Conservation (phyloP, 2,329 filamentous ascomycete species). For the Diaporthe humulicola region DNA sequence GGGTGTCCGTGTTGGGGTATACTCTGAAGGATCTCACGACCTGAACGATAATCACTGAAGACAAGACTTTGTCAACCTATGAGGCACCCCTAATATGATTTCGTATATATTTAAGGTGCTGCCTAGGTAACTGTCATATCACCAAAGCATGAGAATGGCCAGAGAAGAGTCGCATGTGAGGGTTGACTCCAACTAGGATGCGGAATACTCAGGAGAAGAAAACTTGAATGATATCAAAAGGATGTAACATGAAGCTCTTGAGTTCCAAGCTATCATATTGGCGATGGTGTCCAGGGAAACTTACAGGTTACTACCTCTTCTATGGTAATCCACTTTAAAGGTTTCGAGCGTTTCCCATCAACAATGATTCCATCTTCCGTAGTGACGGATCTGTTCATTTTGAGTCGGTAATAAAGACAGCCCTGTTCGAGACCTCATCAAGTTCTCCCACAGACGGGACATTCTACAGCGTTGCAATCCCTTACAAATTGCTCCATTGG, state of each 20-base stretch:
- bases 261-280: not conserved
- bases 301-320: too few relatives aligned
- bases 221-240: not conserved
- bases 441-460: not conserved
- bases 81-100: not conserved
- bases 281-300: not conserved
- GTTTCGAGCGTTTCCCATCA: too few relatives aligned
- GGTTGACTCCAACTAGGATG: not conserved
- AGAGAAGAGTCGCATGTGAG: not conserved
- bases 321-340: too few relatives aligned
- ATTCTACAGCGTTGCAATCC: not conserved
- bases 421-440: not conserved
- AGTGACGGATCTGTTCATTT: rapidly evolving
- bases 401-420: not conserved
- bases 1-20: not conserved
- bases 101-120: not conserved
- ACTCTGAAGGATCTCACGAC: not conserved
- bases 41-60: not conserved
- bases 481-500: not conserved
- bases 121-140: not conserved
- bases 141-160: not conserved
- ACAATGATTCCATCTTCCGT: not conserved
- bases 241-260: not conserved
- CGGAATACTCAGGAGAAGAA: not conserved
- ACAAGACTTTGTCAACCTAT: not conserved